A percentile compares a stretch with the other conserved stretches of the same genome.
These are phyloP conservation scores for Saccharomycopsis sp. DNA, from an alignment of 805 yeast species.

Conservation along the genomic window DNA sequence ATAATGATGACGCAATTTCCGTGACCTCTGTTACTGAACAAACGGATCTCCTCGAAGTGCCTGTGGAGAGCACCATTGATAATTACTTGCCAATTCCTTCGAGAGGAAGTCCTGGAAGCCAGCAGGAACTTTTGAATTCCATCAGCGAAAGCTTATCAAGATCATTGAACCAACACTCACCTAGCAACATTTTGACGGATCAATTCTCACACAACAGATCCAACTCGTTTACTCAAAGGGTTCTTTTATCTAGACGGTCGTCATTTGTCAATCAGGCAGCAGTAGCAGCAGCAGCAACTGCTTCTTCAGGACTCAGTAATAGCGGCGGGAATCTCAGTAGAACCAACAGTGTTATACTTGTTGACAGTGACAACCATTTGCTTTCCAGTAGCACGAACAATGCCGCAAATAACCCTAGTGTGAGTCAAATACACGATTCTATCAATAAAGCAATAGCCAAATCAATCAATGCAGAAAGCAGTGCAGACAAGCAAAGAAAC, in stretches of 20 bases:
- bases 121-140: slow-evolving; percentile 9
- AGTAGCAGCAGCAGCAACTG: background rate
- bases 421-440: background rate
- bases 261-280: slow-evolving; percentile 1
- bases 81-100: slow-evolving; percentile 12
- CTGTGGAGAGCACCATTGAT: slow-evolving; percentile 11
- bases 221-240: slow-evolving; percentile 18
- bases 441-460: slow-evolving; percentile 15
- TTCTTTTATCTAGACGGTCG: slow-evolving; percentile 13
- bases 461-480: background rate
- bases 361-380: background rate
- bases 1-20: background rate
- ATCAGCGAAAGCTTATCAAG: slow-evolving; percentile 17
- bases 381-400: background rate
- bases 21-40: background rate
- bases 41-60: background rate
- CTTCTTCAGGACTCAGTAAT: background rate
- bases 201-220: slow-evolving; percentile 18
- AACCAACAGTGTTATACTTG: background rate
- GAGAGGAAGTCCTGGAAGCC: background rate
- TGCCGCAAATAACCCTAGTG: background rate
- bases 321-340: background rate
- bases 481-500: background rate
- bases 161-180: slow-evolving; percentile 6
- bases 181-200: slow-evolving; percentile 18